Percentiles rank a stretch among this genome's conserved stretches.
These are phyloP conservation scores for Entomortierella lignicola DNA, from an alignment of 192 early-diverging fungal genomes.

Conservation along the genomic window DNA sequence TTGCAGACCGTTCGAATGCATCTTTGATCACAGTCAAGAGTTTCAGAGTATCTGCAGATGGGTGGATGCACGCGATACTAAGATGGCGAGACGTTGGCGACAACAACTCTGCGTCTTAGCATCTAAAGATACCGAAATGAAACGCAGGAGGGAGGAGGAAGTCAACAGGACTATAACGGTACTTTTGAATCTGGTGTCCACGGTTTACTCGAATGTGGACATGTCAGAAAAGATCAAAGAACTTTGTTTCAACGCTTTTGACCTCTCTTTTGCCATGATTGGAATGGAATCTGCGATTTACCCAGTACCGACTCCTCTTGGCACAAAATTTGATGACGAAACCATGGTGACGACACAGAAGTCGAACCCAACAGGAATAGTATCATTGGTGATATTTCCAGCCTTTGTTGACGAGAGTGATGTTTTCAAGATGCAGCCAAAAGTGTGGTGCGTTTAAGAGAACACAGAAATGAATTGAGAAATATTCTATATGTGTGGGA, in stretches of 20 bases:
- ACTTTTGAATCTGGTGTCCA: slow-evolving; percentile 10
- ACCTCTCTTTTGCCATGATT: slow-evolving; percentile 21
- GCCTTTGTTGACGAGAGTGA: slow-evolving; percentile 5
- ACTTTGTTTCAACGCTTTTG: slow-evolving; percentile 22
- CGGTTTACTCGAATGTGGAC: slow-evolving; percentile 8
- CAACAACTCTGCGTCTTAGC: slow-evolving; percentile 19
- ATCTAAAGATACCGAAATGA: slow-evolving; percentile 4
- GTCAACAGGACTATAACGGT: neutral
- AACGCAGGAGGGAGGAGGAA: slow-evolving; percentile 5
- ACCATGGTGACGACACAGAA: slow-evolving; percentile 20
- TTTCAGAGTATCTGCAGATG: slow-evolving; percentile 11
- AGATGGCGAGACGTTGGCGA: slow-evolving; percentile 20
- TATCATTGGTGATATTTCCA: slow-evolving; percentile 29
- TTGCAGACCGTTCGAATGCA: slow-evolving; percentile 17
- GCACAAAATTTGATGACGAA: slow-evolving; percentile 15
- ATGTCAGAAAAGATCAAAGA: slow-evolving; percentile 11
- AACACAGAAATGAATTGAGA: no score
- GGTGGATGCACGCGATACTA: slow-evolving; percentile 11
- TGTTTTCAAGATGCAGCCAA: slow-evolving; percentile 9
- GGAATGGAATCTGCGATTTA: slow-evolving; percentile 20
- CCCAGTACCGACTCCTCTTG: slow-evolving; percentile 17
- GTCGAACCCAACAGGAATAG: slow-evolving; percentile 22
- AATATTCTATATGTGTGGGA: no score
- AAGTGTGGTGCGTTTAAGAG: slow-evolving; percentile 20
- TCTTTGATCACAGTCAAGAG: slow-evolving; percentile 12